Conservation (phyloP, 495 filamentous ascomycete genomes). For the Aspergillus taichungensis region DNA sequence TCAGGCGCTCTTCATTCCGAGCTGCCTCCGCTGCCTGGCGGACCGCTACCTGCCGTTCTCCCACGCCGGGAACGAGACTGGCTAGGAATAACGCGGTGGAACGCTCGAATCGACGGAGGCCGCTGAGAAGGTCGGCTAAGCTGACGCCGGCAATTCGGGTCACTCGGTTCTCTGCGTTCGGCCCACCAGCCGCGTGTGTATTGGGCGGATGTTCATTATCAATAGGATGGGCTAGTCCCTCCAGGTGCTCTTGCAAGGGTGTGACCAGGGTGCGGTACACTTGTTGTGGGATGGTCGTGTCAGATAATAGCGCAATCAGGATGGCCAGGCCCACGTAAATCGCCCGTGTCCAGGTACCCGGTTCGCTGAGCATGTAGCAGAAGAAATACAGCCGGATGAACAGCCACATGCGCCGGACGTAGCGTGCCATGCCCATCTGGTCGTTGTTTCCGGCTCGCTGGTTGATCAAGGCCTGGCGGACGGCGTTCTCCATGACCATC, state of each 20-base stretch:
- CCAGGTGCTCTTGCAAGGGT: constrained; percentile 61
- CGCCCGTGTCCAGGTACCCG: constrained; percentile 62
- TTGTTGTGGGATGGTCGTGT: constrained; percentile 54
- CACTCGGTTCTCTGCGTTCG: constrained; percentile 14
- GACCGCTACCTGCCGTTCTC: constrained; percentile 70
- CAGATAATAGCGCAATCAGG: constrained; percentile 51
- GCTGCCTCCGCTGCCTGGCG: constrained; percentile 54
- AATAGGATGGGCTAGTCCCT: constrained; percentile 56
- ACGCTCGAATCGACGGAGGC: constrained; percentile 56
- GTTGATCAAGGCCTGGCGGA: constrained; percentile 33
- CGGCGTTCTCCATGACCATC: constrained; percentile 25
- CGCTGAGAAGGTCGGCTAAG: constrained; percentile 2
- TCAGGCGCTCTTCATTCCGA: constrained; percentile 40
- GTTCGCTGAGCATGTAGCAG: constrained; percentile 69
- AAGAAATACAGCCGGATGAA: constrained; percentile 68
- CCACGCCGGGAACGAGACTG: constrained; percentile 75
- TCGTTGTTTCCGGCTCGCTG: constrained; percentile 31
- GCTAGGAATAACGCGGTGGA: constrained; percentile 76
- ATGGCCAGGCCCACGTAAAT: constrained; percentile 53
- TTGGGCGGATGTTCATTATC: constrained; percentile 16
- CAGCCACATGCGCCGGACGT: constrained; percentile 62
- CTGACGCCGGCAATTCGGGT: constrained; percentile 3
- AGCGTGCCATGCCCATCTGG: constrained; percentile 39
- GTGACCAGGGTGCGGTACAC: constrained; percentile 47
- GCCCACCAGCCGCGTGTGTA: constrained; percentile 19